Conservation (phyloP, 495 filamentous ascomycete species). For the Rhypophila decipiens region DNA sequence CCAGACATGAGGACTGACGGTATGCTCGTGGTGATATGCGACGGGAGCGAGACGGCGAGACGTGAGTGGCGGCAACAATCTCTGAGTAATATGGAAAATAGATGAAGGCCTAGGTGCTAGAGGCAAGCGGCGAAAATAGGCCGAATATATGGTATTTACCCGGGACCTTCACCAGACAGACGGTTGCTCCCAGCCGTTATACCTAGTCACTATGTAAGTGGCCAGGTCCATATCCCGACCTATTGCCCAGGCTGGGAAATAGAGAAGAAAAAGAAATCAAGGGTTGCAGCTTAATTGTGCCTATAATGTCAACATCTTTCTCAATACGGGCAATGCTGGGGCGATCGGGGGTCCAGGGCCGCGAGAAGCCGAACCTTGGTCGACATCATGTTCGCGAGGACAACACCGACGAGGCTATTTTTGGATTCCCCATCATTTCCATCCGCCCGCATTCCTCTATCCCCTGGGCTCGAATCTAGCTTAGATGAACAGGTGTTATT, state of each 20-base stretch:
- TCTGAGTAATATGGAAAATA: constrained; percentile 31
- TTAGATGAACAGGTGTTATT: constrained; percentile 13
- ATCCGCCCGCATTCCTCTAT: background rate
- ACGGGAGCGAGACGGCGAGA: constrained; percentile 10
- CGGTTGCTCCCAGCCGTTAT: constrained; percentile 2
- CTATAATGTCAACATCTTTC: constrained; percentile 18
- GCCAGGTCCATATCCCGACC: constrained; percentile 15
- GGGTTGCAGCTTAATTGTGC: constrained; percentile 25
- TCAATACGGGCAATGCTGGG: constrained; percentile 12
- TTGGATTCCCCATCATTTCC: constrained; percentile 15
- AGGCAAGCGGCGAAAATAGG: constrained; percentile 19
- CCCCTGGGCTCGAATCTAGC: constrained; percentile 7
- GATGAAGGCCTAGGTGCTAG: constrained; percentile 23
- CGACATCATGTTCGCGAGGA: background rate
- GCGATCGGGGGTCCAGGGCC: constrained; percentile 22
- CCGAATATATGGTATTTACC: constrained; percentile 30
- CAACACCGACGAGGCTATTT: constrained; percentile 19
- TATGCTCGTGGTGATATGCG: constrained; percentile 12
- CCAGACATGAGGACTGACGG: too few species aligned
- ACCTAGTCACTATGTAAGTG: background rate
- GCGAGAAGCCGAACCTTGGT: constrained; percentile 21
- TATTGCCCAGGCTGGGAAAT: constrained; percentile 11
- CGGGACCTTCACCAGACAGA: constrained; percentile 12
- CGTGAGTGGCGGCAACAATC: constrained; percentile 26
- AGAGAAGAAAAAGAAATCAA: constrained; percentile 10